phyloP scores from a whole-genome alignment of 352 stramenopile genomes.

The Albugo laibachii region DNA sequence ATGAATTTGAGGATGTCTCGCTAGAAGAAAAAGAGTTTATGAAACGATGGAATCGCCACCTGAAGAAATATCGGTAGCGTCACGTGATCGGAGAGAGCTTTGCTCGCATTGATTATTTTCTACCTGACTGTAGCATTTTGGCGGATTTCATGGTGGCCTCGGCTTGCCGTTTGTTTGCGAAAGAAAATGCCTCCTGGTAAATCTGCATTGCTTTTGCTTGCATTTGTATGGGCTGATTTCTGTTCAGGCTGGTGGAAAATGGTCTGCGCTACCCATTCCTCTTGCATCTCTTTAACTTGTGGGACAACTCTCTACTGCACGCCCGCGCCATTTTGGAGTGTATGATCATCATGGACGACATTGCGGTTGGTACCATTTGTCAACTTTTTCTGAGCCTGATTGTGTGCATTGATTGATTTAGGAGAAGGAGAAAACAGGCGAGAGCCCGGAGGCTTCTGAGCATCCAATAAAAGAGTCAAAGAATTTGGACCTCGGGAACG shows the following conservation, averaged over 20 bases:
- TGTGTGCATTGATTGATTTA: too few species aligned
- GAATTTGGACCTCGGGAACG: too few species aligned
- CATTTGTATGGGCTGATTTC: background rate
- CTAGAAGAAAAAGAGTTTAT: conserved; percentile 79
- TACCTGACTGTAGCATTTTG: conserved; percentile 25
- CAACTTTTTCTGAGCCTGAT: too few species aligned
- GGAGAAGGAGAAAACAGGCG: too few species aligned
- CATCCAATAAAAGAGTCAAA: too few species aligned
- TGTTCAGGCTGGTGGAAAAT: conserved; percentile 36
- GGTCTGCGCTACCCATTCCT: conserved; percentile 73
- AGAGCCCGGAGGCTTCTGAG: too few species aligned
- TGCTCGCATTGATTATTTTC: background rate
- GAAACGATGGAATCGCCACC: conserved; percentile 80
- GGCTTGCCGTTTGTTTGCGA: conserved; percentile 71
- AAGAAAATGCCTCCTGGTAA: conserved; percentile 43
- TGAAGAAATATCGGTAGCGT: conserved; percentile 45
- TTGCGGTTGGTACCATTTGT: background rate
- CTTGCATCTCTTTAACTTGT: conserved; percentile 80
- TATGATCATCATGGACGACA: conserved; percentile 62
- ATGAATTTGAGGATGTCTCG: conserved; percentile 77
- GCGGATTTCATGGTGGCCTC: conserved; percentile 74
- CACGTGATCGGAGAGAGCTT: background rate
- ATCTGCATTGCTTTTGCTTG: background rate
- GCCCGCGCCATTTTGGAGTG: conserved; percentile 72
- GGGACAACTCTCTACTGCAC: conserved; percentile 77